Conservation (phyloP, 2,329 filamentous ascomycete species). For the Fusarium fracticaudum region DNA sequence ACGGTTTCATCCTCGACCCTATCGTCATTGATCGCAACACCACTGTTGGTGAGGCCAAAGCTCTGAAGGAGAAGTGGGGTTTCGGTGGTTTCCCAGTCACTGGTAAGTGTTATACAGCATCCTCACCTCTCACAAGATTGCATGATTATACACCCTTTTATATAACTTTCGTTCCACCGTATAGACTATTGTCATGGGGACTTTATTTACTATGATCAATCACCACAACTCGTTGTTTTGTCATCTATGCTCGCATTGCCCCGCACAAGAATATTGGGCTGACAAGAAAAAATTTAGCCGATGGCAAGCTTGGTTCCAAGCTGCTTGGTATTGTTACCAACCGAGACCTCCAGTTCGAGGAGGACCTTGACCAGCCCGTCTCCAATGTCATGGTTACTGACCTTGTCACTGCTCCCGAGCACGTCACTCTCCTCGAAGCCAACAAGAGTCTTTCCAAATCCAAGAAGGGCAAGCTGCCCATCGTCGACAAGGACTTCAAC, state of each 20-base stretch:
- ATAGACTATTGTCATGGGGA: slow-evolving; percentile 90
- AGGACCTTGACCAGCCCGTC: slow-evolving; percentile 75
- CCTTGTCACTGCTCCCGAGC: slow-evolving; percentile 85
- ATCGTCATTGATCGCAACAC: slow-evolving; percentile 88
- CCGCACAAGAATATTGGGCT: slow-evolving; percentile 33
- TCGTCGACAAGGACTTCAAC: slow-evolving; percentile 85
- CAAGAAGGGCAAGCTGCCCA: slow-evolving; percentile 98
- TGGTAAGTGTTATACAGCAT: slow-evolving; percentile 70
- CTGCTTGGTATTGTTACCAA: slow-evolving; percentile 97
- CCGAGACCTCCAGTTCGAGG: slow-evolving; percentile 97
- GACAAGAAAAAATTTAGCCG: slow-evolving; percentile 67
- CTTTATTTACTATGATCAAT: slow-evolving; percentile 50
- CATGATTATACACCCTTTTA: slow-evolving; percentile 83
- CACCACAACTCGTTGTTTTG: slow-evolving; percentile 22
- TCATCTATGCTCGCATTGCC: slow-evolving; percentile 9
- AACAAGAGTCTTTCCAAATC: slow-evolving; percentile 93
- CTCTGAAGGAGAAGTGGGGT: slow-evolving; percentile 96
- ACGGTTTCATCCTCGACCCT: slow-evolving; percentile 97
- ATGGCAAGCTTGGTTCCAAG: slow-evolving; percentile 92
- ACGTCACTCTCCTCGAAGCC: slow-evolving; percentile 86
- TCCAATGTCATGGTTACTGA: slow-evolving; percentile 95
- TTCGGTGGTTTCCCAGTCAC: slow-evolving; percentile 99
- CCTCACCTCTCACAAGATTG: slow-evolving; percentile 44
- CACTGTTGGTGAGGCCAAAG: slow-evolving; percentile 90
- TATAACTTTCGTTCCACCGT: slow-evolving; percentile 99